These are phyloP conservation scores for Cenchrus fungigraminus DNA, from an alignment of 176 grass and related monocot genomes.

Conservation along the genomic window DNA sequence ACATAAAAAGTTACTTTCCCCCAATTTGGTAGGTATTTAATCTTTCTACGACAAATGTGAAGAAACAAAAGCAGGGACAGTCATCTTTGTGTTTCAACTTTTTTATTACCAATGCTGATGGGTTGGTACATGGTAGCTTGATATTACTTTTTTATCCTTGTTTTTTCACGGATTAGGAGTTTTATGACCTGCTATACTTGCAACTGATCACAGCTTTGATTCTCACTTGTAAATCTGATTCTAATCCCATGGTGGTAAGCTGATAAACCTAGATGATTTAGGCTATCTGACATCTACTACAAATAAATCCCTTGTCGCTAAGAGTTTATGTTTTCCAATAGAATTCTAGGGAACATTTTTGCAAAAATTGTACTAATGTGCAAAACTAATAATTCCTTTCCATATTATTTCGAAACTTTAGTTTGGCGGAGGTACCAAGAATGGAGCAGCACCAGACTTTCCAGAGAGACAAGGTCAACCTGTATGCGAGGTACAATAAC, in stretches of 20 bases:
- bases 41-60: background rate
- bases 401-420: constrained; percentile 19
- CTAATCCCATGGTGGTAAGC: background rate
- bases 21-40: background rate
- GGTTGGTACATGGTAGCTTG: background rate
- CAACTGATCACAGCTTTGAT: constrained; percentile 1
- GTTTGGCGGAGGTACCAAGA: constrained; percentile 58
- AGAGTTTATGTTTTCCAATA: background rate
- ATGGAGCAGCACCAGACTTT: constrained; percentile 55
- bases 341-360: constrained; percentile 1
- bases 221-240: constrained; percentile 21
- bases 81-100: background rate
- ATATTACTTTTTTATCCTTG: background rate
- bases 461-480: constrained; percentile 78
- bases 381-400: constrained; percentile 14
- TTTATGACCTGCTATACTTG: constrained; percentile 8
- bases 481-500: constrained; percentile 70
- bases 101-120: background rate
- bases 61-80: background rate
- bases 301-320: background rate
- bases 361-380: background rate
- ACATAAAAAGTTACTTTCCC: background rate
- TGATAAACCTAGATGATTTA: constrained; percentile 20
- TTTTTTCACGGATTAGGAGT: constrained; percentile 13
- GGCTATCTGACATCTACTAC: background rate